phyloP scores from a whole-genome alignment of 2,329 filamentous ascomycete species.

The Orbilia oligospora region DNA sequence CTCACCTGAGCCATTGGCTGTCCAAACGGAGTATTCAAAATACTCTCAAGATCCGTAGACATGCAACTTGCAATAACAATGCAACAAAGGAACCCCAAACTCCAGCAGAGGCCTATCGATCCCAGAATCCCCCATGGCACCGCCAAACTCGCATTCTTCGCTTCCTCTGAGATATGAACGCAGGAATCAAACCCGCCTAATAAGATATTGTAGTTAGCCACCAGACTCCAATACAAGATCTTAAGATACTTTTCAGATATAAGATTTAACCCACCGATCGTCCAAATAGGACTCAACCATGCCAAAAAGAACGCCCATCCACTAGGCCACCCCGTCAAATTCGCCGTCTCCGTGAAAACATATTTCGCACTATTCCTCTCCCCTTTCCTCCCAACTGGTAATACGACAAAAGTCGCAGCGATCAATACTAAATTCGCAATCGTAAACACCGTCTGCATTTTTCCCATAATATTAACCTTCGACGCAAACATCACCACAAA shows the following conservation, averaged over 20 bases:
- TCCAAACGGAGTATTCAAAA: constrained; percentile 71
- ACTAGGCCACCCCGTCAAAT: constrained; percentile 73
- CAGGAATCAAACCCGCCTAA: constrained; percentile 69
- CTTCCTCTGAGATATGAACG: constrained; percentile 75
- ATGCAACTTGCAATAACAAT: constrained; percentile 75
- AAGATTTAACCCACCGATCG: constrained; percentile 66
- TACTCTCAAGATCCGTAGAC: constrained; percentile 70
- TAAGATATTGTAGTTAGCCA: too few relatives aligned
- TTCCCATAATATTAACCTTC: constrained; percentile 72
- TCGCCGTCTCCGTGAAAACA: constrained; percentile 73
- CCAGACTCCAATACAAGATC: too few relatives aligned
- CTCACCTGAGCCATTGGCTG: constrained; percentile 72
- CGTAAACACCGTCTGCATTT: constrained; percentile 73
- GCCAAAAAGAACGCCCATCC: constrained; percentile 75
- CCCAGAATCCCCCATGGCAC: constrained; percentile 75
- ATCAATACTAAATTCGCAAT: constrained; percentile 73
- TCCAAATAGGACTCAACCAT: constrained; percentile 76
- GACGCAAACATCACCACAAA: constrained; percentile 71
- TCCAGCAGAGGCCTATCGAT: constrained; percentile 72
- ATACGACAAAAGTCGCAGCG: constrained; percentile 72
- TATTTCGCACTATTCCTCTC: constrained; percentile 68
- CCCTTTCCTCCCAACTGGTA: constrained; percentile 70
- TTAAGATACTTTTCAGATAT: not conserved
- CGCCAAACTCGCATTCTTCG: constrained; percentile 73
- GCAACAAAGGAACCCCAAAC: constrained; percentile 73